Percentiles rank a stretch among this genome's conserved stretches.
phyloP scores from a whole-genome alignment of 306 rosid genomes.

The Albizia julibrissin region DNA sequence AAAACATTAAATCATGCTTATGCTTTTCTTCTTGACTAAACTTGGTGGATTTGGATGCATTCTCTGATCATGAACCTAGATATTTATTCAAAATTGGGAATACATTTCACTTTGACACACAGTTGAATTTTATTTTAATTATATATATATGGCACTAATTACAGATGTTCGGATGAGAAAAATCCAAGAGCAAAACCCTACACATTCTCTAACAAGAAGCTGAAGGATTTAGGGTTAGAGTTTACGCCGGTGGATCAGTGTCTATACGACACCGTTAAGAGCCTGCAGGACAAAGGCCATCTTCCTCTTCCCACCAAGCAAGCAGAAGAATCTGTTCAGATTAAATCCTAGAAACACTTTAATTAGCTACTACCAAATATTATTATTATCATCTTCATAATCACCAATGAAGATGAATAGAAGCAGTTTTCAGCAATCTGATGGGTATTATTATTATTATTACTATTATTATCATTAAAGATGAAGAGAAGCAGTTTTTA shows the following conservation, averaged over 20 bases:
- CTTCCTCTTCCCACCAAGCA: constrained; percentile 51
- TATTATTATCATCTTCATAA: neutral
- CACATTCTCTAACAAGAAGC: constrained; percentile 69
- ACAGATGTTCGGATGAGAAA: constrained; percentile 79
- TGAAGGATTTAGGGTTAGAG: constrained; percentile 72
- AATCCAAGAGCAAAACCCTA: constrained; percentile 78
- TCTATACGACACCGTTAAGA: constrained; percentile 82
- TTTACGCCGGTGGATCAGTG: constrained; percentile 74
- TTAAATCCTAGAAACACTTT: constrained; percentile 3
- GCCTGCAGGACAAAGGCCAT: constrained; percentile 84
- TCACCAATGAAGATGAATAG: neutral
- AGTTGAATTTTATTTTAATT: neutral
- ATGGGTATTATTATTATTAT: neutral
- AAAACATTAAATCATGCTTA: neutral
- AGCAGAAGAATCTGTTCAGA: constrained; percentile 47
- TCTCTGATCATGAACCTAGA: neutral
- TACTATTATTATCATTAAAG: neutral
- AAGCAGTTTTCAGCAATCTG: neutral
- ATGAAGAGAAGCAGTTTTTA: neutral
- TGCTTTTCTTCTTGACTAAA: neutral
- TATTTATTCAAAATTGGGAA: neutral
- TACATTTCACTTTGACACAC: neutral
- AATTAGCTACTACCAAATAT: neutral
- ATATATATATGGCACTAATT: neutral
- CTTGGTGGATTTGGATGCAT: neutral